Evolutionary conservation across 805 yeast genomes (phyloP).

Genomic region (Lipomyces mesembrius): DNA sequence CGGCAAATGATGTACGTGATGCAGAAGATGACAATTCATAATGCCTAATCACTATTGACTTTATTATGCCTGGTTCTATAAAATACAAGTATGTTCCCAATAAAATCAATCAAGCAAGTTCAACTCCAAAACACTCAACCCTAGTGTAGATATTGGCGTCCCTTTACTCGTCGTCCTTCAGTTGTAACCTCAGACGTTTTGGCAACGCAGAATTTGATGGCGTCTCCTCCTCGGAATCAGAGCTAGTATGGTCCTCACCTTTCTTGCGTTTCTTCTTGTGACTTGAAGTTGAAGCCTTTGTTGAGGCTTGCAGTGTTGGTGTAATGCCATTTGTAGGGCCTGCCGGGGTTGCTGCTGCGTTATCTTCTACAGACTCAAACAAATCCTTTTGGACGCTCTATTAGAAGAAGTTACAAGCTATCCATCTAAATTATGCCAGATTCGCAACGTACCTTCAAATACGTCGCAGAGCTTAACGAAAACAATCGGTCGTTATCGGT

Average conservation of each 20-base stretch:
- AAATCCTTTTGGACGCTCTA: constrained; percentile 31
- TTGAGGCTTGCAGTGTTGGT: constrained; percentile 3
- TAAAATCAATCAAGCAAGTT: background rate
- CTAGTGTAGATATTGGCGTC: background rate
- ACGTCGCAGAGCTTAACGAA: constrained; percentile 38
- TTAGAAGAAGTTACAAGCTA: background rate
- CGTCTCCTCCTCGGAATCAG: constrained; percentile 21
- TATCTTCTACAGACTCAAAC: constrained; percentile 22
- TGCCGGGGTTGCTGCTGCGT: background rate
- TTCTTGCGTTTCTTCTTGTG: constrained; percentile 32
- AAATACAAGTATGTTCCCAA: background rate
- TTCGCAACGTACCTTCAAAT: constrained; percentile 24
- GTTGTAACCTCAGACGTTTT: constrained; percentile 28
- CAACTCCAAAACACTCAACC: background rate
- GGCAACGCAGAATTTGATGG: constrained; percentile 19
- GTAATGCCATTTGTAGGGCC: background rate
- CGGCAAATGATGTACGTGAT: no score
- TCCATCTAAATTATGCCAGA: background rate
- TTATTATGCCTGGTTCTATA: no score
- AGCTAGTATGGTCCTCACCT: constrained; percentile 31
- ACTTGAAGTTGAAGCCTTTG: background rate
- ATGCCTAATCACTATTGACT: no score
- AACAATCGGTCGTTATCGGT: constrained; percentile 37
- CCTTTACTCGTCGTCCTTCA: constrained; percentile 27
- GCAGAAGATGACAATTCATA: no score